Conservation (phyloP, 164 flowering plant genomes). For the Nelumbo lutea region DNA sequence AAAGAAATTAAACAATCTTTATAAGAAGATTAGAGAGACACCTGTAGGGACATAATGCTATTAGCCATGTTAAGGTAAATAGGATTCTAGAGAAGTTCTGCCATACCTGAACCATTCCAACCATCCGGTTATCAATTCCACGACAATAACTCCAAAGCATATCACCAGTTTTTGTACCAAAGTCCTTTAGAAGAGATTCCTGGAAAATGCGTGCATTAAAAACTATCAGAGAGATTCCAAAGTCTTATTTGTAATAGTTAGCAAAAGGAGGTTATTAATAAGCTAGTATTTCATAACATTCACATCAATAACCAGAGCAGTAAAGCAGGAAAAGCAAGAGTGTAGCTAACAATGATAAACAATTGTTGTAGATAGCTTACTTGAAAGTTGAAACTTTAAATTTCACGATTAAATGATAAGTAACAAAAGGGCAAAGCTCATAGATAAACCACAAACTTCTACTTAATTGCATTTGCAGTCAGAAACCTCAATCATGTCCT, state of each 20-base stretch:
- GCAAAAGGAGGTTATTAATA: not conserved
- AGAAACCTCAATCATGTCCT: not conserved
- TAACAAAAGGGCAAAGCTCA: not conserved
- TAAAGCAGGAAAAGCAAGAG: not conserved
- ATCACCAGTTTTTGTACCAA: conserved; percentile 85
- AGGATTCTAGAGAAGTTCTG: not conserved
- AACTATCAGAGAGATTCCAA: not conserved
- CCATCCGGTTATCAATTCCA: conserved; percentile 75
- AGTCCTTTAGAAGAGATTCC: conserved; percentile 85
- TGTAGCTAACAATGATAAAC: not conserved
- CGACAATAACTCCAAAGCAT: conserved; percentile 92
- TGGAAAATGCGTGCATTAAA: conserved; percentile 23
- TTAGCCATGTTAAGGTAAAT: not conserved
- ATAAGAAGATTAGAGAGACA: too few relatives aligned
- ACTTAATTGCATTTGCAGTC: not conserved
- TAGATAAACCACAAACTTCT: not conserved
- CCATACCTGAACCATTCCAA: conserved; percentile 76
- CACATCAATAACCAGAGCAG: not conserved
- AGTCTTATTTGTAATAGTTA: not conserved
- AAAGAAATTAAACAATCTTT: not conserved
- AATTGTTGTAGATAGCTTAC: not conserved
- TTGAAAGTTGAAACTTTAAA: not conserved
- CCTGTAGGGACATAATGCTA: not conserved
- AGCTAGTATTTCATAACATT: not conserved
- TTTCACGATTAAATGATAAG: too few relatives aligned